Evolutionary conservation across 2,329 filamentous ascomycete genomes (phyloP), one percentile per base, ranked within the genome.

Genomic region (Endocalyx cinctus): DNA sequence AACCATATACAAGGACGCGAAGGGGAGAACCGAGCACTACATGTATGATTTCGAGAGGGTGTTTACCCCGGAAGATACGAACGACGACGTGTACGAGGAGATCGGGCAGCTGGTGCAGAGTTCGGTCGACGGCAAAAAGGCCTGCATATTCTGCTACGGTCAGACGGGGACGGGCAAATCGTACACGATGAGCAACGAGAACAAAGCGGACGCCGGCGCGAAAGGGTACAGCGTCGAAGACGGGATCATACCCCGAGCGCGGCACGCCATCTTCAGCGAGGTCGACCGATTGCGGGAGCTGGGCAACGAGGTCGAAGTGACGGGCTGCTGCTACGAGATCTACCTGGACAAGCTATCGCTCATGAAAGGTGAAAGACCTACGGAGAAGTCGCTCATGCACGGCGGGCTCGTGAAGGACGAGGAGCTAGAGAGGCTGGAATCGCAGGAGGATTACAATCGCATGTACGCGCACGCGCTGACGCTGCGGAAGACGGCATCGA

Each of bases 1-100:
- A n/a, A n/a, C n/a, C n/a, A n/a, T n/a, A n/a, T n/a, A n/a, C n/a
- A n/a, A n/a, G n/a, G n/a, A n/a, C n/a, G n/a, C n/a, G n/a, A n/a
- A n/a, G n/a, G n/a, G n/a, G n/a, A n/a, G n/a, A n/a, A n/a, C n/a
- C n/a, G n/a, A n/a, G n/a, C n/a, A n/a, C n/a, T n/a, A n/a, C n/a
- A n/a, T n/a, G n/a, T n/a, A n/a, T n/a, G n/a, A n/a, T n/a, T 97
- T 96, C 54, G 90, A 97, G 54, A 82, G 88, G 10, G 87, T 96
- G 0, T 97, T 97, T 53, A 73, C 78, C 1, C 87, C 89, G 0
- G 61, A 66, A 0, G 77, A 82, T 1, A 73, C 81, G 41, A 97
- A 97, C 52, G 71, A 78, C 12, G 82, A 92, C 41, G 80, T 97
- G 1, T 97, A 96, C 55, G 86, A 84, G 27, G 90, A 96, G 53